Evolutionary conservation across 345 rosid genomes (phyloP).

Genomic region (Isatis tinctoria): DNA sequence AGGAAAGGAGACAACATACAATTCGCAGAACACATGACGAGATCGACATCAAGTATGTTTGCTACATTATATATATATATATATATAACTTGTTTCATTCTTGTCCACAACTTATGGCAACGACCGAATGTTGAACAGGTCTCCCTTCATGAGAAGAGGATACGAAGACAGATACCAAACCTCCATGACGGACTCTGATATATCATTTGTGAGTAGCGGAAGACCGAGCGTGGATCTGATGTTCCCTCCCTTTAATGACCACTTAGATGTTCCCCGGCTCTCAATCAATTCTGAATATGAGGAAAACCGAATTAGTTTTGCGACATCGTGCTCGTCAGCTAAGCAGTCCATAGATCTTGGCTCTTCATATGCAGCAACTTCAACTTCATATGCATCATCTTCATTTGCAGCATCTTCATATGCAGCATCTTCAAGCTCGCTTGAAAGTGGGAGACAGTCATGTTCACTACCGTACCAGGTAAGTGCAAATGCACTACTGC

Average conservation of each 20-base stretch:
- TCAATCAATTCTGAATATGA: slow-evolving; percentile 51
- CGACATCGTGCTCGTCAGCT: slow-evolving; percentile 37
- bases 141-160: slow-evolving; percentile 52
- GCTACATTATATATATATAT: no score
- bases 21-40: slow-evolving; percentile 31
- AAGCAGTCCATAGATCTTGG: slow-evolving; percentile 40
- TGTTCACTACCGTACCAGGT: slow-evolving; percentile 45
- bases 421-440: slow-evolving; percentile 36
- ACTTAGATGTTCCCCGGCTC: slow-evolving; percentile 33
- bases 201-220: slow-evolving; percentile 66
- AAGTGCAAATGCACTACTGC: slow-evolving; percentile 1
- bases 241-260: slow-evolving; percentile 41
- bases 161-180: slow-evolving; percentile 38
- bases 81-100: neutral
- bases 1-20: slow-evolving; percentile 23
- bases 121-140: slow-evolving; percentile 33
- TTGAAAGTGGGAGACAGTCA: slow-evolving; percentile 42
- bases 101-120: neutral
- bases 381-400: slow-evolving; percentile 38
- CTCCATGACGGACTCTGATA: slow-evolving; percentile 48
- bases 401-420: slow-evolving; percentile 42
- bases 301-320: slow-evolving; percentile 39
- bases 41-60: slow-evolving; percentile 31
- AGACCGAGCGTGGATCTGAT: slow-evolving; percentile 50
- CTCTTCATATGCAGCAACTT: slow-evolving; percentile 38